Base-by-base conservation (phyloP, 2,329 filamentous ascomycete species). In the Ceratocystis eucalypticola region DNA sequence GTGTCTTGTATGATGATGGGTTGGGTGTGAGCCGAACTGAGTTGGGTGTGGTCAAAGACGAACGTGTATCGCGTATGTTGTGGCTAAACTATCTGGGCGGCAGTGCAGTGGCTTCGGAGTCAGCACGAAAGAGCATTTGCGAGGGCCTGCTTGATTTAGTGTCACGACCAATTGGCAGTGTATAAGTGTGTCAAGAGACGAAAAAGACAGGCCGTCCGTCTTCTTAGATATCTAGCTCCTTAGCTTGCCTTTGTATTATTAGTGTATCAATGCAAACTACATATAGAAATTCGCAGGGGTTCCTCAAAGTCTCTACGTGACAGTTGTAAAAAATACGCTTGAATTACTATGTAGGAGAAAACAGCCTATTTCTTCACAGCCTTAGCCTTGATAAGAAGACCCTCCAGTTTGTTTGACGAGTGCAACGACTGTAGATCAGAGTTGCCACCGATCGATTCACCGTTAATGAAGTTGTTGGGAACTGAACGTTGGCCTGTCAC, bases 361-460 rank as follows among this genome's bases (percentile, higher is more conserved):
- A n/a, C 28, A 8, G 22, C 15, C 78, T 77, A 78, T 74, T 72
- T 73, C 72, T 75, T 74, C 66, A 79, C 64, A 62, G 78, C 80
- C 69, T 75, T 76, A 25, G 77, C 78, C 37, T 76, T 74, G 70
- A 72, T 70, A 63, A 83, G 74, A 62, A 80, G 71, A 46, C 71
- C 69, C 72, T 77, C 72, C 33, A 79, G 75, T 72, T 78, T 73
- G 69, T 74, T 76, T 17, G 70, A 69, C 46, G 70, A 73, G 66
- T 89, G 78, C 71, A 94, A 76, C 41, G 73, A 72, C 71, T 85
- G 82, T 65, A 97, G 77, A 70, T 95, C 93, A 28, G 91, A 96
- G 84, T 97, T 97, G 71, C 94, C 94, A 70, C 94, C 94, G 75
- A 99, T 95, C 78, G 96, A 93, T 80, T 95, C 80, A 79, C 91